Base-by-base conservation (phyloP, 805 yeast species). In the Metschnikowia noctiluminum region DNA sequence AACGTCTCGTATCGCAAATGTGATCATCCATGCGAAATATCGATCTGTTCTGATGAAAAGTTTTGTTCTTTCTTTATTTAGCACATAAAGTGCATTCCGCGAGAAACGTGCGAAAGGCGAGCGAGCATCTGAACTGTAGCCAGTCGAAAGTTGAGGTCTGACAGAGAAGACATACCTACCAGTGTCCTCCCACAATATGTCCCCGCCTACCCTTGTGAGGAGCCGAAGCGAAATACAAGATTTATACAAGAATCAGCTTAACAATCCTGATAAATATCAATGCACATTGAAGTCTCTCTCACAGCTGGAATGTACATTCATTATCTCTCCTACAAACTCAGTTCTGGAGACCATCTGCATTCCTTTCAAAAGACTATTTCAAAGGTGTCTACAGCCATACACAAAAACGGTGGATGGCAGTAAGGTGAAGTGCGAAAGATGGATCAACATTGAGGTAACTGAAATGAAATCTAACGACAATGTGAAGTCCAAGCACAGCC, bases 131-230 rank as follows among this genome's bases (percentile, higher is more conserved):
- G 21, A 21, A 21, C 21, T 21, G 21, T 21, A 21, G 21, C 21
- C 21, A 3, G 21, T 21, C 21, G 21, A 21, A 21, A 21, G 21
- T 21, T 21, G 21, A 2, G 21, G 21, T 21, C 21, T 21, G 21
- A 21, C 21, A 21, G 21, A 21, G 5, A 30, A 30, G 10, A 3
- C 10, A 30, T 15, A 36, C 38, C 11, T 26, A 6, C 4, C 26
- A 16, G 7, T 9, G 10, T 15, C 9, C 12, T 38, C 12, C 26
- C 26, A 21, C 37, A 30, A 16, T 10, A 73, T 73, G 78, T 73
- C 77, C 11, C 78, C 78, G 15, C 76, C 77, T 7, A 69, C 74
- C 21, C 76, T 74, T 3, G 76, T 73, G 7, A 64, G 63, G 45
- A 56, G 55, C 31, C 53, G 64, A 14, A 43, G 52, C 12, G 74